Evolutionary conservation across 2,329 filamentous ascomycete species (phyloP).

Genomic region (Rosellinia necatrix): DNA sequence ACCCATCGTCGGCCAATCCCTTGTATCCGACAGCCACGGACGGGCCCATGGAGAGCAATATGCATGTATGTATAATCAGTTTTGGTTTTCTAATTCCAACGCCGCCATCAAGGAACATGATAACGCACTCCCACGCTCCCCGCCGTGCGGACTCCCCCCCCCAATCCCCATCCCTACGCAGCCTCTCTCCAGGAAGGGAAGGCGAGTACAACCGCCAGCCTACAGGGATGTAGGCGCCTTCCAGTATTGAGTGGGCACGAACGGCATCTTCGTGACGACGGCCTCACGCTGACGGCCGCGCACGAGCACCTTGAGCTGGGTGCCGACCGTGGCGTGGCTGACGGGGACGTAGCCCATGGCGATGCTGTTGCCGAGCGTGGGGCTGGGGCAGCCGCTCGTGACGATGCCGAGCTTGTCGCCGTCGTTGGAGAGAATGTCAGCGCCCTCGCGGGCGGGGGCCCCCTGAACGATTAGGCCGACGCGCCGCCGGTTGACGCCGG

Average conservation of each 20-base stretch:
- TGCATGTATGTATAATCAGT: too few relatives aligned
- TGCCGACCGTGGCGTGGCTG: conserved; percentile 82
- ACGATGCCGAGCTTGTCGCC: conserved; percentile 73
- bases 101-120: too few relatives aligned
- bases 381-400: conserved; percentile 89
- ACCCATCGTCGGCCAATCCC: too few relatives aligned
- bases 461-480: conserved; percentile 84
- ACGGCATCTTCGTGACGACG: conserved; percentile 85
- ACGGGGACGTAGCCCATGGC: conserved; percentile 92
- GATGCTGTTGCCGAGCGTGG: conserved; percentile 85
- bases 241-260: conserved; percentile 79
- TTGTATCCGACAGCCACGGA: too few relatives aligned
- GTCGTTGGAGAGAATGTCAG: conserved; percentile 66
- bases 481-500: conserved; percentile 71
- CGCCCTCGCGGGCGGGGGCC: conserved; percentile 87
- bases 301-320: conserved; percentile 77
- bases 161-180: not conserved
- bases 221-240: conserved; percentile 44
- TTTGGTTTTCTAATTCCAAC: too few relatives aligned
- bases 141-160: too few relatives aligned
- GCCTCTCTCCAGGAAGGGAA: too few relatives aligned
- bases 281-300: conserved; percentile 77
- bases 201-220: not conserved
- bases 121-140: too few relatives aligned
- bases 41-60: too few relatives aligned